Evolutionary conservation across 768 basidiomycete species (phyloP), one percentile per base, ranked within the genome.

Genomic region (Russula brevipes): DNA sequence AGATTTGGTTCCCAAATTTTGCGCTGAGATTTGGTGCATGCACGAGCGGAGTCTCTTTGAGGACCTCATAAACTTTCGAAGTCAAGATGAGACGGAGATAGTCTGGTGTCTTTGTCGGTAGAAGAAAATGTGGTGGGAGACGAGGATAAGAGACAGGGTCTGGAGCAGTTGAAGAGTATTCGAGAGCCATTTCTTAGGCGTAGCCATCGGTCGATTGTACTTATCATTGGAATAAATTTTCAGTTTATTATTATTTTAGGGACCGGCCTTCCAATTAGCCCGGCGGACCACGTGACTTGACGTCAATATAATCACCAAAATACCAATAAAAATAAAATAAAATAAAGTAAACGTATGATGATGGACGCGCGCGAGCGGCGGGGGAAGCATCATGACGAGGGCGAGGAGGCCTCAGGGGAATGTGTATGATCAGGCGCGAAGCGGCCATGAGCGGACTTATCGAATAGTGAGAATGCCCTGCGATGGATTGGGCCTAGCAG

Each of bases 1-100:
- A 95, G 75, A 99, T 89, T 68, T 95, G 84, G 72, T 93, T 94
- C 1, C 97, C 97, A 1, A 98, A 80, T 65, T 88, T 86, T 64
- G 87, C 76, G 69, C 92, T 95, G 24, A 99, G 83, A 71, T 91
- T 92, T 17, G 86, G 83, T 35, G 96, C 95, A 56, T 82, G 81
- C 19, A 94, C 88, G 45, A 98, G 82, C 2, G 96, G 96, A 0
- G 96, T 97, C 74, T 93, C 89, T 68, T 87, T 85, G 69, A 95
- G 73, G 69, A 94, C 83, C 61, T 94, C 91, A 73, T 96, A 96
- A 60, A 95, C 92, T 73, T 90, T 92, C 5, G 91, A 82, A n/a
- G 85, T 90, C 56, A 95, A 80, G 69, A 94, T 94, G 51, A 96
- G 85, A 19, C 88, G 81, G 49, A 95, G 84, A 73, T 96, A 96